Percentiles rank a stretch among this genome's conserved stretches.
Evolutionary conservation across 73 alveolate species (phyloP).

Genomic region (Paramecium bursaria): DNA sequence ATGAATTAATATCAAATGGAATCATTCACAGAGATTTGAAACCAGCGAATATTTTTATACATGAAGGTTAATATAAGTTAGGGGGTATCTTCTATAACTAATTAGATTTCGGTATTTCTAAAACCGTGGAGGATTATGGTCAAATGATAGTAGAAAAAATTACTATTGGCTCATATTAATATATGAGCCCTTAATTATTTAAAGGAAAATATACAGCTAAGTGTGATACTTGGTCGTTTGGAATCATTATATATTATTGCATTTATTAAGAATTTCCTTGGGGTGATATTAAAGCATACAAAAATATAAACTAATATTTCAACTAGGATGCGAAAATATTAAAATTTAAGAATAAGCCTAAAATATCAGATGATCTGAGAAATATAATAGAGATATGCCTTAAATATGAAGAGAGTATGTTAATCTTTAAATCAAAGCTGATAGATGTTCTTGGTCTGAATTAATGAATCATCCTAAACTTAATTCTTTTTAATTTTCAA

Average conservation of each 20-base stretch:
- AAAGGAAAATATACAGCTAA: slow-evolving; percentile 55
- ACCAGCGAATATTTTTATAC: slow-evolving; percentile 64
- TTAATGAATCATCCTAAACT: slow-evolving; percentile 4
- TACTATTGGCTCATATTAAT: slow-evolving; percentile 60
- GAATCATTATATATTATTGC: slow-evolving; percentile 56
- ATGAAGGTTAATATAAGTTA: slow-evolving; percentile 37
- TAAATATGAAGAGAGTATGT: slow-evolving; percentile 7
- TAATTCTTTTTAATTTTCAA: neutral
- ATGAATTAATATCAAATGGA: slow-evolving; percentile 62
- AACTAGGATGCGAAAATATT: slow-evolving; percentile 18
- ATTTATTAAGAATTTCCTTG: slow-evolving; percentile 62
- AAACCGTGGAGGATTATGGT: slow-evolving; percentile 1
- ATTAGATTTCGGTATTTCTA: slow-evolving; percentile 66
- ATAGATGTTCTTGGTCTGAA: slow-evolving; percentile 24
- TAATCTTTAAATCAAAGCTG: neutral
- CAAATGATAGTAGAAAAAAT: slow-evolving; percentile 46
- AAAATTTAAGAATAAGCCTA: neutral
- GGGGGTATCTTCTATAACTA: slow-evolving; percentile 7
- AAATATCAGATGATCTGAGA: slow-evolving; percentile 17
- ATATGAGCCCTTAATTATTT: slow-evolving; percentile 67
- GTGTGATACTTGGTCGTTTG: slow-evolving; percentile 65
- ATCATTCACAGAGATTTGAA: slow-evolving; percentile 68
- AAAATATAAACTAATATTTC: neutral
- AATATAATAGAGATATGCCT: slow-evolving; percentile 22
- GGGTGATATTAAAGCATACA: slow-evolving; percentile 31